phyloP scores from a whole-genome alignment of 2,329 filamentous ascomycete genomes.

The Trichoderma citrinoviride region DNA sequence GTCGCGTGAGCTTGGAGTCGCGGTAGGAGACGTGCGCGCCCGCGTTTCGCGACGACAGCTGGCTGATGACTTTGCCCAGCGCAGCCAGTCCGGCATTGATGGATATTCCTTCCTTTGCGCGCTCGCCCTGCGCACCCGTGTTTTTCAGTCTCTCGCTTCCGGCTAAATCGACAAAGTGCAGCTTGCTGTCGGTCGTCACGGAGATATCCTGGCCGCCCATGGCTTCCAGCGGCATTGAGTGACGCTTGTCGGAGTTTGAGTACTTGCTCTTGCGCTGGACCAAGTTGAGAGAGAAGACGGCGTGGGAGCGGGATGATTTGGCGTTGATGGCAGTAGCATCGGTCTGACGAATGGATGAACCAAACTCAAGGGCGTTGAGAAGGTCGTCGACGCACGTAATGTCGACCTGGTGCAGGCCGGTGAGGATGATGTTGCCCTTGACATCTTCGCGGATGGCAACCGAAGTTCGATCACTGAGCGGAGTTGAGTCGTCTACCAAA shows the following conservation, averaged over 20 bases:
- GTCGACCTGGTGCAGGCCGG: conserved; percentile 80
- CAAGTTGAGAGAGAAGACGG: conserved; percentile 93
- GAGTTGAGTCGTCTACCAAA: conserved; percentile 71
- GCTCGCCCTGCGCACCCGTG: conserved; percentile 89
- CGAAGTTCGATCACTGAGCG: conserved; percentile 65
- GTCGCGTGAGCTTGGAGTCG: conserved; percentile 91
- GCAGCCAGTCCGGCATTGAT: conserved; percentile 96
- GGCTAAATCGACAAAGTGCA: conserved; percentile 97
- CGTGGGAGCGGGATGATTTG: conserved; percentile 94
- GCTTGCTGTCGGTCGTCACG: conserved; percentile 92
- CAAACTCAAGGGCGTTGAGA: conserved; percentile 83
- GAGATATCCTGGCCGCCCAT: conserved; percentile 64
- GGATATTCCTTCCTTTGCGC: conserved; percentile 93
- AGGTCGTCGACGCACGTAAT: conserved; percentile 92
- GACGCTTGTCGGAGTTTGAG: conserved; percentile 71
- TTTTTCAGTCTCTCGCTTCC: conserved; percentile 97
- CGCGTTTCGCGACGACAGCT: conserved; percentile 83
- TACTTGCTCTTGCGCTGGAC: conserved; percentile 73
- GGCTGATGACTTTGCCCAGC: conserved; percentile 95
- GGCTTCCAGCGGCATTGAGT: conserved; percentile 80
- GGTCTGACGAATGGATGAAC: conserved; percentile 91
- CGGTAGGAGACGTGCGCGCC: conserved; percentile 95
- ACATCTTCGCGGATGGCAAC: conserved; percentile 94
- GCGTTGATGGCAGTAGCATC: conserved; percentile 97
- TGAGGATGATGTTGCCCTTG: conserved; percentile 91